Evolutionary conservation across 2,329 filamentous ascomycete species (phyloP), one percentile per base, ranked within the genome.

Genomic region (Fonsecaea pedrosoi): DNA sequence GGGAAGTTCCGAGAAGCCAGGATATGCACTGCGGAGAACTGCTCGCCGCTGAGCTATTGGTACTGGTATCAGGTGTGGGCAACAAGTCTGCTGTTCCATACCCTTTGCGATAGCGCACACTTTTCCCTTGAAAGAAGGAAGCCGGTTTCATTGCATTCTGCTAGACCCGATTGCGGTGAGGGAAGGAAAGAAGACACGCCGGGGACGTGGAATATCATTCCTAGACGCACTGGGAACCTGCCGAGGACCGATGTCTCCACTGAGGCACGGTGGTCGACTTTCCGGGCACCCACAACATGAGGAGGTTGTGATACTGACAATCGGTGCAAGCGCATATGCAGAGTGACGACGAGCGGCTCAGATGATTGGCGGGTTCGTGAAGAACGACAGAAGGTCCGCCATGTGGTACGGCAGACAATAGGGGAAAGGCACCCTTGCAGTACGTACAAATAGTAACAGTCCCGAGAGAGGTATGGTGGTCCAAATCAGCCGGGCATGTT

Each of bases 351-450:
- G 55, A 13, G 40, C n/a, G 30, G 5, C 40, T 38, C 13, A 13
- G 18, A 37, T 60, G 63, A 70, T 70, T 70, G 68, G 68, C 34
- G 15, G 32, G 55, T 60, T 66, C 57, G 65, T 67, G 62, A 53
- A 53, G 50, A 55, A 37, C 21, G 59, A 65, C 68, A 69, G 62
- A 61, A 64, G 68, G 37, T 40, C 65, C 65, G 35, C 38, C 54
- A 62, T 38, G 45, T 57, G 37, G 54, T 45, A 58, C 64, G 38
- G 21, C 32, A 54, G 30, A 58, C 64, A 56, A 32, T 32, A 54
- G 30, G 35, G 37, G 42, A 37, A 50, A 13, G 32, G 21, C 30
- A 64, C 54, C 65, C 65, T 48, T 68, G 57, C 53, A 60, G 53
- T 50, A 21, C 7, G 45, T 32, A 55, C 37, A 37, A 42, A 50